Percentiles rank a stretch among this genome's conserved stretches.
Evolutionary conservation across 73 alveolate species (phyloP).

Genomic region (Effrenium voratum): DNA sequence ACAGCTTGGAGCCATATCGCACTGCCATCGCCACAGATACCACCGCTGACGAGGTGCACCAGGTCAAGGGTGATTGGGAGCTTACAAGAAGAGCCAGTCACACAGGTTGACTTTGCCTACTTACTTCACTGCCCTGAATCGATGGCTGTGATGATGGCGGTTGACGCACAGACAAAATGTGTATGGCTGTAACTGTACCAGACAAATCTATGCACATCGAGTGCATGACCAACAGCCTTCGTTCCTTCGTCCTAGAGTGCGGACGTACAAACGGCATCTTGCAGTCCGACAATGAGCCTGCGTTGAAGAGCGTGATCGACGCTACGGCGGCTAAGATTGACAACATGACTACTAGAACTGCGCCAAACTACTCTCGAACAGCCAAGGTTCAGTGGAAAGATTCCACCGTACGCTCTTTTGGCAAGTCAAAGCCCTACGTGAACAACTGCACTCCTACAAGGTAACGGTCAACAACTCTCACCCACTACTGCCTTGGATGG

Average conservation of each 20-base stretch:
- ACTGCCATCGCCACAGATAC: not conserved
- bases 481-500: not conserved
- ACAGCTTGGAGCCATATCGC: not conserved
- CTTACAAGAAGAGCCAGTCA: not conserved
- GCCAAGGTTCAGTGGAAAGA: not conserved
- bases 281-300: not conserved
- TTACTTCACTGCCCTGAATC: not conserved
- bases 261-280: not conserved
- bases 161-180: not conserved
- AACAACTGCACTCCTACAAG: not conserved
- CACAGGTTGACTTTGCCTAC: not conserved
- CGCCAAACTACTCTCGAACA: not conserved
- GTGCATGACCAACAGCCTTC: not conserved
- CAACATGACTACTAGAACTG: too few relatives aligned
- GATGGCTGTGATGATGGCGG: not conserved
- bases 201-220: not conserved
- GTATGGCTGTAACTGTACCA: not conserved
- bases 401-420: not conserved
- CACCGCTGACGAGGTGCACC: too few relatives aligned
- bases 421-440: not conserved
- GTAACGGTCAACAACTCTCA: not conserved
- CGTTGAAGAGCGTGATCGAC: not conserved
- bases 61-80: not conserved
- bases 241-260: not conserved
- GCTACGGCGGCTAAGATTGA: not conserved